phyloP scores from a whole-genome alignment of 306 rosid species.

The Neltuma alba region DNA sequence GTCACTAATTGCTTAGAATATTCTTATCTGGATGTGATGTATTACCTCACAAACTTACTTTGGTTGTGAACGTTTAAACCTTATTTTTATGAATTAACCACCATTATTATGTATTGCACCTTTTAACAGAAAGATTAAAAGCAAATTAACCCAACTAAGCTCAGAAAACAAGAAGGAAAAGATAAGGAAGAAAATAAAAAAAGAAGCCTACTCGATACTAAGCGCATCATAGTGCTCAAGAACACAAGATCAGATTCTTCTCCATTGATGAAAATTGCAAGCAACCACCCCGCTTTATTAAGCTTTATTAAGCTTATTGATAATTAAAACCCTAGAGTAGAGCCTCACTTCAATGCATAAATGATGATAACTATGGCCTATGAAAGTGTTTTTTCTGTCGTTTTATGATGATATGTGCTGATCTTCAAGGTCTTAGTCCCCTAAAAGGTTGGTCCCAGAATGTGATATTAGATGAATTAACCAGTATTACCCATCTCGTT shows the following conservation, averaged over 20 bases:
- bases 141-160: background rate
- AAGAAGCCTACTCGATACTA: background rate
- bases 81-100: constrained; percentile 16
- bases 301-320: constrained; percentile 8
- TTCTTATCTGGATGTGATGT: constrained; percentile 43
- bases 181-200: background rate
- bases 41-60: constrained; percentile 20
- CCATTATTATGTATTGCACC: constrained; percentile 15
- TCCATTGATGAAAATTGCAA: constrained; percentile 17
- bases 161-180: background rate
- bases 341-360: constrained; percentile 19
- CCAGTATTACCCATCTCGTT: background rate
- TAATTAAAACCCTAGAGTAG: background rate
- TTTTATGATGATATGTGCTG: background rate
- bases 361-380: constrained; percentile 15
- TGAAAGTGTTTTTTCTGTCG: constrained; percentile 8
- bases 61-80: constrained; percentile 34
- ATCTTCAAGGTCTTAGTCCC: background rate
- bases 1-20: constrained; percentile 33
- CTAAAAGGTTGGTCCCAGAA: background rate
- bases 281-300: too few species aligned
- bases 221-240: constrained; percentile 25
- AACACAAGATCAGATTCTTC: background rate
- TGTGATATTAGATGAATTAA: background rate
- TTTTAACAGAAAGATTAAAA: constrained; percentile 3